Base-by-base conservation (phyloP, 169 alveolate genomes). In the Plasmodium adleri region DNA sequence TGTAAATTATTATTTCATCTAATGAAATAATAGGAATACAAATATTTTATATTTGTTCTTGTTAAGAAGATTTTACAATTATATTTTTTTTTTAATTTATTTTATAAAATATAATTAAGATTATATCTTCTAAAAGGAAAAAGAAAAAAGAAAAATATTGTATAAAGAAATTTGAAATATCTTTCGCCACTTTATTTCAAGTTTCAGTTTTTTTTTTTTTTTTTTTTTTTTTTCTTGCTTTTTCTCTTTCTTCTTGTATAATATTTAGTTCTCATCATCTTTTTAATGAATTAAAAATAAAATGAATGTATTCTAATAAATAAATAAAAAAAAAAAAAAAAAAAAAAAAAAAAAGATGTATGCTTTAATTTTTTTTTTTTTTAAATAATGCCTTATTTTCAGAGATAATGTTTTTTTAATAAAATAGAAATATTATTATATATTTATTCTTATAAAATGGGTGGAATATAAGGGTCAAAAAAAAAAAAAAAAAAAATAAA, bases 141-240 rank as follows among this genome's bases (percentile, higher is more conserved):
- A 32, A 32, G 43, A 2, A 32, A 67, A 68, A 60, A 71, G 52
- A 66, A 80, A 56, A 68, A 54, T 15, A 15, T 47, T 60, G 45
- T 4, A 13, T 74, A 15, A 59, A 50, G 83, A 80, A 67, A 54
- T 68, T 22, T 71, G 85, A 80, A 80, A 80, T 80, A 80, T 28
- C 90, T 80, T 80, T 80, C 90, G 90, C 90, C 90, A 80, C 58
- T 56, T 80, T 66, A 67, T 80, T 80, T 59, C 45, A 66, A 72
- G 45, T 67, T 80, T 71, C 63, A 26, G 45, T 43, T 52, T n/a
- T 28, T 63, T 60, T 80, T 67, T 17, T 80, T 67, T 58, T 73
- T 68, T 67, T 80, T 68, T 73, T 80, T 70, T 67, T 6, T 80
- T 58, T 54, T 67, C 67, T 63, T 52, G 9, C 17, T 22, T 52